phyloP scores from a whole-genome alignment of 2,329 filamentous ascomycete species.

The Colletotrichum cordylinicola region DNA sequence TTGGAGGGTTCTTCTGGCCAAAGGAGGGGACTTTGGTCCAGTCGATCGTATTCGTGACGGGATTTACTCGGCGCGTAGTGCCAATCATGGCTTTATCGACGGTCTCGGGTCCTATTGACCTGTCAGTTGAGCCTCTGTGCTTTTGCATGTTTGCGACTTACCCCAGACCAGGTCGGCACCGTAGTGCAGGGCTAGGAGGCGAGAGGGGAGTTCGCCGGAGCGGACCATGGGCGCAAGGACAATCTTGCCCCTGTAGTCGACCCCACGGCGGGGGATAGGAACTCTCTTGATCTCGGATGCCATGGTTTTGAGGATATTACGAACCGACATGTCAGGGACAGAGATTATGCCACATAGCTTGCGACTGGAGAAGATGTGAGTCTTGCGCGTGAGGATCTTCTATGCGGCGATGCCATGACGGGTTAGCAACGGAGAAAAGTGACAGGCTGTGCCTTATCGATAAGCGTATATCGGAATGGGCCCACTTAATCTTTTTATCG shows the following conservation, averaged over 20 bases:
- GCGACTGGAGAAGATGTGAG: background rate
- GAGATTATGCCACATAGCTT: background rate
- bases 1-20: constrained; percentile 61
- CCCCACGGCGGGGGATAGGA: constrained; percentile 84
- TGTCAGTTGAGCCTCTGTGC: background rate
- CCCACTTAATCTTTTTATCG: background rate
- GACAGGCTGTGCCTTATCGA: constrained; percentile 11
- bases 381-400: background rate
- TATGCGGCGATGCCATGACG: constrained; percentile 17
- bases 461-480: background rate
- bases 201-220: constrained; percentile 92
- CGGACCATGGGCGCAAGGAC: constrained; percentile 98
- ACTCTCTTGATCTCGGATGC: constrained; percentile 68
- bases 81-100: constrained; percentile 93
- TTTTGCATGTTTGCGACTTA: constrained; percentile 41
- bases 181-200: constrained; percentile 88
- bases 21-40: constrained; percentile 81
- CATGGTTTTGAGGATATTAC: constrained; percentile 57
- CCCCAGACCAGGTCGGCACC: constrained; percentile 98
- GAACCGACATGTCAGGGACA: constrained; percentile 9
- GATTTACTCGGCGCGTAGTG: constrained; percentile 78
- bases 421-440: constrained; percentile 16
- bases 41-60: constrained; percentile 79
- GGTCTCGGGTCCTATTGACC: constrained; percentile 78
- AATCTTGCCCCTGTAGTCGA: constrained; percentile 92